Base-by-base conservation (phyloP, 495 filamentous ascomycete genomes). In the Penicillium maclennaniae region DNA sequence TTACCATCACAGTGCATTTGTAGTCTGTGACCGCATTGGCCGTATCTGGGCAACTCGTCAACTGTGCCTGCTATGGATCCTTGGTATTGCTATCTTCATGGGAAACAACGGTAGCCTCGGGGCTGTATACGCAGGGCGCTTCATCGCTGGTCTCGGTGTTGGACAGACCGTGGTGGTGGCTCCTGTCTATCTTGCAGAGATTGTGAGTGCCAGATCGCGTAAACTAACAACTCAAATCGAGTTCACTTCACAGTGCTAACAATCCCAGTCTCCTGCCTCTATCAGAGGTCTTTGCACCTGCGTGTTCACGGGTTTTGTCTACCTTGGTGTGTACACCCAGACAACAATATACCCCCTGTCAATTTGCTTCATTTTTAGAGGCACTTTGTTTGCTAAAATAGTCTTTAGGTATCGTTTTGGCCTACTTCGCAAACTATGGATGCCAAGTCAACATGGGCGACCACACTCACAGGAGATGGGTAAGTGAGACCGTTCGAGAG, bases 41-140 rank as follows among this genome's bases (percentile, higher is more conserved):
- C 82, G 85, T 56, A 73, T 87, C 39, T 86, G 83, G 82, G 85
- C 86, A 3, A 87, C 86, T 6, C 77, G 84, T 4, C 78, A 82
- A 54, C 77, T 88, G 0, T 87, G 83, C 51, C 6, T 83, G 4
- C 40, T 87, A 1, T 89, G 86, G 86, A 79, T 86, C 14, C 7
- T 87, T 2, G 86, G 86, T 8, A 84, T 86, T 28, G 76, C 77
- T 21, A 84, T 89, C 56, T 87, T 85, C 71, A 83, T 89, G 76
- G 81, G 75, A 1, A 74, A 79, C 25, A 74, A 75, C 20, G 82
- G 84, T 27, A 81, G 61, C 49, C 73, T 87, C 26, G 81, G 80
- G 20, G 80, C 80, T 53, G 79, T 88, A 9, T 87, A 87, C 58
- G 82, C 81, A 0, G 85, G 86, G 16, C 66, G 86, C 2, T 87